Evolutionary conservation across 768 basidiomycete genomes (phyloP).

Genomic region (Phallus indusiatus): DNA sequence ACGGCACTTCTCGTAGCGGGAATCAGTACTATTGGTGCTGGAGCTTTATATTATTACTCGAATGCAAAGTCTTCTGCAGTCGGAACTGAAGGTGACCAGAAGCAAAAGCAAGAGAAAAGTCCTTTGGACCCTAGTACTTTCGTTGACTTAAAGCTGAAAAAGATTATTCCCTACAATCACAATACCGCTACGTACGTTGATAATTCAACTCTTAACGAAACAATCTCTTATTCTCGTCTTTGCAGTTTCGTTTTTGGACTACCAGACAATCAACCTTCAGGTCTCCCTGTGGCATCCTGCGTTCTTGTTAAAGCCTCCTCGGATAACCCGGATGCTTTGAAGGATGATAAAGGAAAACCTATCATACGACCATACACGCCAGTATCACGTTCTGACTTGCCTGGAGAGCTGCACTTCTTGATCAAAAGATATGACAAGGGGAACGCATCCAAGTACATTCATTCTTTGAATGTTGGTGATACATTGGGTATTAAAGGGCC

Average conservation of each 20-base stretch:
- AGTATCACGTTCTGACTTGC: conserved; percentile 63
- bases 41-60: conserved; percentile 40
- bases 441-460: conserved; percentile 77
- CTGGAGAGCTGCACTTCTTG: conserved; percentile 70
- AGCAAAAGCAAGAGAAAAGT: conserved; percentile 45
- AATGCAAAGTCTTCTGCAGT: conserved; percentile 18
- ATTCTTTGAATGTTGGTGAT: conserved; percentile 70
- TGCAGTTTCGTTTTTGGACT: conserved; percentile 71
- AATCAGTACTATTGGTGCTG: conserved; percentile 13
- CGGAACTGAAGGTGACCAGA: neutral
- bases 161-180: conserved; percentile 84
- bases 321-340: conserved; percentile 44
- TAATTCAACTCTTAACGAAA: neutral
- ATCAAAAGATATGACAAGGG: conserved; percentile 82
- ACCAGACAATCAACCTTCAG: conserved; percentile 66
- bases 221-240: neutral
- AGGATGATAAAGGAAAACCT: conserved; percentile 76
- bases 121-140: conserved; percentile 70
- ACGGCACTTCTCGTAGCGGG: too few relatives aligned
- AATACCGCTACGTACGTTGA: conserved; percentile 66
- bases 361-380: conserved; percentile 92
- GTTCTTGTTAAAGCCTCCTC: conserved; percentile 64
- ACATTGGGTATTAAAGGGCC: conserved; percentile 86
- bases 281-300: conserved; percentile 71
- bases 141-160: conserved; percentile 73